A percentile compares a stretch with the other conserved stretches of the same genome.
phyloP scores from a whole-genome alignment of 352 stramenopile genomes.

The Elongisporangium undulatum region DNA sequence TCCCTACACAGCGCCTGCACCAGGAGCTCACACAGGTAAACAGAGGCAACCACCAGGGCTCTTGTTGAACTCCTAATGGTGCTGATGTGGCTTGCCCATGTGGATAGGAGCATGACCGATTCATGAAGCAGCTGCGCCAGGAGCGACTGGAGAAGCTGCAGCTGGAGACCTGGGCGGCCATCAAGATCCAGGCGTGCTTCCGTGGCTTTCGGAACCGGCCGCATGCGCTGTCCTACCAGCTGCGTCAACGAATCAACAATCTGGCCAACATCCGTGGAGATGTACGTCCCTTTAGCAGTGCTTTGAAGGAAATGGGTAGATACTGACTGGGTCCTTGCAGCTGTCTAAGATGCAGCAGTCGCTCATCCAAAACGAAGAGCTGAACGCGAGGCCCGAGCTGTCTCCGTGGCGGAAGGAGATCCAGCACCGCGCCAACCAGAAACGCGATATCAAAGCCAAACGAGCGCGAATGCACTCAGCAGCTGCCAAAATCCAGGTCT shows the following conservation, averaged over 20 bases:
- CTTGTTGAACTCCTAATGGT: neutral
- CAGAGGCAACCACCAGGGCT: neutral
- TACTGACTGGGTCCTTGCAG: constrained; percentile 13
- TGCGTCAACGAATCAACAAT: constrained; percentile 31
- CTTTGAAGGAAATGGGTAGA: neutral
- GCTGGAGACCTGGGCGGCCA: constrained; percentile 58
- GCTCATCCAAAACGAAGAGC: constrained; percentile 11
- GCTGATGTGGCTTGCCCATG: neutral
- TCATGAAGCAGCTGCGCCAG: constrained; percentile 48
- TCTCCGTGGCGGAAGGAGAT: constrained; percentile 47
- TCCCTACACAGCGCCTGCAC: constrained; percentile 44
- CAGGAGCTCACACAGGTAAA: constrained; percentile 29
- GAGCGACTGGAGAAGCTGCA: constrained; percentile 43
- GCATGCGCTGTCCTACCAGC: constrained; percentile 33
- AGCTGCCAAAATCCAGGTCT: constrained; percentile 37
- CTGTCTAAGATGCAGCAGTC: constrained; percentile 45
- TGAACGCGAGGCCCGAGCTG: neutral
- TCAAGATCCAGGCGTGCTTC: constrained; percentile 61
- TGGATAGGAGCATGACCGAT: constrained; percentile 46
- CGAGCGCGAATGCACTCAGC: constrained; percentile 36
- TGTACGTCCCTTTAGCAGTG: constrained; percentile 7
- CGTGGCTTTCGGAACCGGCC: constrained; percentile 44
- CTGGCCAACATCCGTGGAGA: constrained; percentile 30
- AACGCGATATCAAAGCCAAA: constrained; percentile 28
- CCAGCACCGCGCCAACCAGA: constrained; percentile 32